A percentile compares a stretch with the other conserved stretches of the same genome.
phyloP scores from a whole-genome alignment of 345 rosid genomes.

The Melastoma malabathricum region DNA sequence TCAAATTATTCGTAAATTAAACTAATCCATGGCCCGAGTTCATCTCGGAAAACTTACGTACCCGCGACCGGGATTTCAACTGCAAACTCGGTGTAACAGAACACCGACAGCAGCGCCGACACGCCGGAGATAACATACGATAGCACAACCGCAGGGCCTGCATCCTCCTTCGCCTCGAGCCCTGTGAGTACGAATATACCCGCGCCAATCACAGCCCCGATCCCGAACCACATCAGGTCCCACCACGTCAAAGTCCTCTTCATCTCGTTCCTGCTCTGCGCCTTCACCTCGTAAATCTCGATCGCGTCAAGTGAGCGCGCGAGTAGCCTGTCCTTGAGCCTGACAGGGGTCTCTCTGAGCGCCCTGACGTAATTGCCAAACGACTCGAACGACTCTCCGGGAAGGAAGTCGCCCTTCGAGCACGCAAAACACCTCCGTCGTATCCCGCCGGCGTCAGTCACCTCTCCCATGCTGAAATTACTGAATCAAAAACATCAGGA shows the following conservation, averaged over 20 bases:
- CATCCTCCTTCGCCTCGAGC: conserved; percentile 13
- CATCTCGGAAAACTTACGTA: background rate
- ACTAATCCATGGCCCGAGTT: too few species aligned
- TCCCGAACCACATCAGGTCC: conserved; percentile 38
- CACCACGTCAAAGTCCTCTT: conserved; percentile 32
- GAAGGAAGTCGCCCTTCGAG: conserved; percentile 23
- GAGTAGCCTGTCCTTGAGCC: conserved; percentile 21
- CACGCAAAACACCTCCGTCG: conserved; percentile 6
- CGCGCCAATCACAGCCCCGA: conserved; percentile 34
- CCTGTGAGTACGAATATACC: conserved; percentile 39
- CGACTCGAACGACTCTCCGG: conserved; percentile 33
- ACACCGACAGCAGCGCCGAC: conserved; percentile 36
- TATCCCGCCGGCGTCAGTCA: too few species aligned
- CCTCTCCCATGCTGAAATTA: too few species aligned
- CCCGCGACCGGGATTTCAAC: conserved; percentile 35
- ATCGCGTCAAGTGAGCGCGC: conserved; percentile 20
- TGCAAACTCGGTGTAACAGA: conserved; percentile 44
- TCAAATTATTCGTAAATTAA: too few species aligned
- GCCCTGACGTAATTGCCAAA: conserved; percentile 20
- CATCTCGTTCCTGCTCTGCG: conserved; percentile 30
- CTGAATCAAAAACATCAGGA: too few species aligned
- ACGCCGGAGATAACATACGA: conserved; percentile 30
- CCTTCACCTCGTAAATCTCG: conserved; percentile 25
- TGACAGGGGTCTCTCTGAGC: conserved; percentile 20
- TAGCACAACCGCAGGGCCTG: conserved; percentile 35